These are phyloP conservation scores for Aureobasidium subglaciale DNA, from an alignment of 2,329 filamentous ascomycete species.

Conservation along the genomic window DNA sequence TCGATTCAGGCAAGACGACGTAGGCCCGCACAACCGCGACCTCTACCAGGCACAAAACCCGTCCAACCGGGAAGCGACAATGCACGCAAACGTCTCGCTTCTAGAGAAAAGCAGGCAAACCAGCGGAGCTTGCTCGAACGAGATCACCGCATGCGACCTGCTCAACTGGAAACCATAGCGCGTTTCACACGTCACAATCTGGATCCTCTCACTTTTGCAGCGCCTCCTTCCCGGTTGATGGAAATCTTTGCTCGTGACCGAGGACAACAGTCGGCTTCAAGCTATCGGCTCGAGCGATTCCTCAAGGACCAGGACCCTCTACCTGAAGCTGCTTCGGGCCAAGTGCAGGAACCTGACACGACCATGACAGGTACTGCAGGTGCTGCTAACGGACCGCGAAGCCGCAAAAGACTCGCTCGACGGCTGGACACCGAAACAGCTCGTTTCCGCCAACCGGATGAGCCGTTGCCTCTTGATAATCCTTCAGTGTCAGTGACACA, in stretches of 20 bases:
- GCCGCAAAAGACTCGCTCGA: slow-evolving; percentile 32
- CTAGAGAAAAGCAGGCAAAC: background rate
- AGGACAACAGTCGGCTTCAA: background rate
- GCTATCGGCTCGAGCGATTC: slow-evolving; percentile 27
- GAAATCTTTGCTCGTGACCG: slow-evolving; percentile 21
- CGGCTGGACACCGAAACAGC: slow-evolving; percentile 41
- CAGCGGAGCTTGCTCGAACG: background rate
- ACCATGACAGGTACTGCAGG: background rate
- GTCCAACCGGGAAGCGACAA: background rate
- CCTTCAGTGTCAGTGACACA: background rate
- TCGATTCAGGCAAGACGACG: background rate
- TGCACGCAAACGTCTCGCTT: background rate
- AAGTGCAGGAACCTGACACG: background rate
- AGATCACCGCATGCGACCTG: slow-evolving; percentile 12
- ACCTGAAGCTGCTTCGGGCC: background rate
- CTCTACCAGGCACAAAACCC: background rate
- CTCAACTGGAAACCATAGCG: slow-evolving; percentile 1
- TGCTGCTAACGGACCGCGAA: slow-evolving; percentile 15
- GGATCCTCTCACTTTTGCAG: slow-evolving; percentile 3
- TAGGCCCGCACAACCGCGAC: background rate
- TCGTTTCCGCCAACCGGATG: slow-evolving; percentile 40
- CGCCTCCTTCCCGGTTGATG: slow-evolving; percentile 11
- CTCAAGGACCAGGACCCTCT: slow-evolving; percentile 8
- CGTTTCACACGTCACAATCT: background rate
- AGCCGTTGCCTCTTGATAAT: slow-evolving; percentile 23